Percentiles rank a stretch among this genome's conserved stretches.
These are phyloP conservation scores for Boletales sp. DNA, from an alignment of 768 basidiomycete genomes.

Conservation along the genomic window DNA sequence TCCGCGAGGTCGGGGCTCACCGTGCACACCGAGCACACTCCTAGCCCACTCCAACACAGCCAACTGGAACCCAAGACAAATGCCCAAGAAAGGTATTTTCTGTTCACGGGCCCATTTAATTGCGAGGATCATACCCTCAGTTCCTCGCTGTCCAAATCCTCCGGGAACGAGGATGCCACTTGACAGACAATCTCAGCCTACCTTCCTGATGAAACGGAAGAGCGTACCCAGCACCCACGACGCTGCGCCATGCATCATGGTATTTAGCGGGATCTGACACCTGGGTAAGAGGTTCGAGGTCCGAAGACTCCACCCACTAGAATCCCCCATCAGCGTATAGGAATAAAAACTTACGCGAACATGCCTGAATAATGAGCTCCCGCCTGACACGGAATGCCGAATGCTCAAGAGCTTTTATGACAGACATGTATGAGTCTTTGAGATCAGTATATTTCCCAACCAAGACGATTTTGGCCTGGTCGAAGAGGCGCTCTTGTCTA, in stretches of 20 bases:
- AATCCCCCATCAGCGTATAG: slow-evolving; percentile 3
- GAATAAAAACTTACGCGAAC: slow-evolving; percentile 19
- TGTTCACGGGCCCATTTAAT: slow-evolving; percentile 96
- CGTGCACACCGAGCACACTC: slow-evolving; percentile 67
- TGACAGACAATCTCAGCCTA: slow-evolving; percentile 10
- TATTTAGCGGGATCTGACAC: slow-evolving; percentile 79
- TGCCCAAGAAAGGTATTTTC: slow-evolving; percentile 91
- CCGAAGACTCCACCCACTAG: slow-evolving; percentile 95
- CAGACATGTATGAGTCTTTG: slow-evolving; percentile 98
- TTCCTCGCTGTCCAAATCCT: slow-evolving; percentile 90
- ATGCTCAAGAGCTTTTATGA: slow-evolving; percentile 94
- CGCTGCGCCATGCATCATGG: slow-evolving; percentile 91
- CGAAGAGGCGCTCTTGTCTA: slow-evolving; percentile 93
- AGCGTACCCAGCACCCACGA: slow-evolving; percentile 84
- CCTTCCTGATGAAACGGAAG: neutral
- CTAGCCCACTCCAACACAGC: slow-evolving; percentile 95
- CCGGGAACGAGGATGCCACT: slow-evolving; percentile 97
- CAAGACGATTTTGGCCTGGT: slow-evolving; percentile 82
- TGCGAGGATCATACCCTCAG: slow-evolving; percentile 97
- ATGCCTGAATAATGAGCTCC: slow-evolving; percentile 76
- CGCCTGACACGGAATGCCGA: slow-evolving; percentile 90
- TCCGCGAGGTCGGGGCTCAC: slow-evolving; percentile 37
- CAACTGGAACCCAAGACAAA: slow-evolving; percentile 97
- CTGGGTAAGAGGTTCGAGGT: slow-evolving; percentile 82
- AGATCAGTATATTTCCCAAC: slow-evolving; percentile 98